phyloP scores from a whole-genome alignment of 371 early-diverging fungal genomes.

The Mucor piriformis region DNA sequence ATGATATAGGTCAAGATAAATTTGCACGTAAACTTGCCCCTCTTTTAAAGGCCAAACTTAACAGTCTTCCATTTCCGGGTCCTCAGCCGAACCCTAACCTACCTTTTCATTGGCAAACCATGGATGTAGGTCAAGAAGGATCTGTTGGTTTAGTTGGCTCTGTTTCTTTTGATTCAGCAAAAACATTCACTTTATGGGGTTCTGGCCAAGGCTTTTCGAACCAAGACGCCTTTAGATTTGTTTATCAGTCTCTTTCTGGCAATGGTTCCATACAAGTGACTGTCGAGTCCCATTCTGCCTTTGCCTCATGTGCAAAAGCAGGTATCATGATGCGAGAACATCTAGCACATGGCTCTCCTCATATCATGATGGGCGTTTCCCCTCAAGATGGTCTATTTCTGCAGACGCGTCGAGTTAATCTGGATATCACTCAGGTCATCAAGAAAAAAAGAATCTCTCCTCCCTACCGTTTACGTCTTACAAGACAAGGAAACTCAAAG shows the following conservation, averaged over 20 bases:
- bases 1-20: constrained; percentile 33
- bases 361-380: constrained; percentile 37
- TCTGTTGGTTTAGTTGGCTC: constrained; percentile 37
- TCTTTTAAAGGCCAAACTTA: constrained; percentile 32
- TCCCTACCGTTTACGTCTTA: constrained; percentile 38
- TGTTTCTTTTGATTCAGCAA: constrained; percentile 42
- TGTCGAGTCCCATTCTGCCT: constrained; percentile 38
- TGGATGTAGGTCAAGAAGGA: constrained; percentile 38
- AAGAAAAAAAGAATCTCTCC: constrained; percentile 19
- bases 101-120: constrained; percentile 43
- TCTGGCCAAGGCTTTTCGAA: constrained; percentile 17
- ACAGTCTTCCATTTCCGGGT: constrained; percentile 30
- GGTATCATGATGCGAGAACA: constrained; percentile 46
- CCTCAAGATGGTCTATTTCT: constrained; percentile 38
- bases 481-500: constrained; percentile 13
- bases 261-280: constrained; percentile 30
- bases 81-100: constrained; percentile 36
- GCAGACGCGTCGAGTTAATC: constrained; percentile 21
- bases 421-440: constrained; percentile 3
- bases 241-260: constrained; percentile 31
- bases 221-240: constrained; percentile 37
- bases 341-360: constrained; percentile 30
- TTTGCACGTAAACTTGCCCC: constrained; percentile 36
- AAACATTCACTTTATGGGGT: constrained; percentile 47
- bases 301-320: constrained; percentile 44